Percentiles rank a stretch among this genome's conserved stretches.
phyloP scores from a whole-genome alignment of 495 filamentous ascomycete species.

The Amorphotheca resinae region DNA sequence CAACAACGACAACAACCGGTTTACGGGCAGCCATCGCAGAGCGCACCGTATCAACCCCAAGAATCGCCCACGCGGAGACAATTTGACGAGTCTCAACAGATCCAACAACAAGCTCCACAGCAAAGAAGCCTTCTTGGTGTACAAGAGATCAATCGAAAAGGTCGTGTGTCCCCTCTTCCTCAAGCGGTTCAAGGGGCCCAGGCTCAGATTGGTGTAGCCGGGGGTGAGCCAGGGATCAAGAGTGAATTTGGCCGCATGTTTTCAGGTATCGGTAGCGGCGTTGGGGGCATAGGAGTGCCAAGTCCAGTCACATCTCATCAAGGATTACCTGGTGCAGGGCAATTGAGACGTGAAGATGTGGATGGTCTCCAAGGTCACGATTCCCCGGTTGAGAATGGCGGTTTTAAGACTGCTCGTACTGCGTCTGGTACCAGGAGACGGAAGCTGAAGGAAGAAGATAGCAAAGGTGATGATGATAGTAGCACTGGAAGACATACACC shows the following conservation, averaged over 20 bases:
- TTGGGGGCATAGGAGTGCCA: conserved; percentile 39
- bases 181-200: conserved; percentile 90
- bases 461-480: conserved; percentile 45
- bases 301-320: conserved; percentile 23
- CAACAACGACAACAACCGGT: conserved; percentile 9
- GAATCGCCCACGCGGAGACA: conserved; percentile 39
- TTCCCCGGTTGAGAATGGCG: conserved; percentile 24
- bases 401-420: conserved; percentile 30
- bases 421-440: conserved; percentile 46
- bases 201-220: conserved; percentile 58
- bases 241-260: conserved; percentile 88
- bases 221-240: conserved; percentile 74
- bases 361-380: conserved; percentile 27
- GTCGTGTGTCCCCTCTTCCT: conserved; percentile 64
- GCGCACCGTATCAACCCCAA: conserved; percentile 27
- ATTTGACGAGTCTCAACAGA: conserved; percentile 47
- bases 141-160: conserved; percentile 51
- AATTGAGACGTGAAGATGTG: conserved; percentile 33
- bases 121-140: conserved; percentile 42
- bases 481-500: conserved; percentile 41
- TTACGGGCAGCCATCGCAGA: conserved; percentile 9
- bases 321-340: conserved; percentile 27
- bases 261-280: conserved; percentile 77
- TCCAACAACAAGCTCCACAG: conserved; percentile 20
- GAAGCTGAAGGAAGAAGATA: conserved; percentile 47